Base-by-base conservation (phyloP, 306 rosid genomes). In the Prinsepia uniflora region DNA sequence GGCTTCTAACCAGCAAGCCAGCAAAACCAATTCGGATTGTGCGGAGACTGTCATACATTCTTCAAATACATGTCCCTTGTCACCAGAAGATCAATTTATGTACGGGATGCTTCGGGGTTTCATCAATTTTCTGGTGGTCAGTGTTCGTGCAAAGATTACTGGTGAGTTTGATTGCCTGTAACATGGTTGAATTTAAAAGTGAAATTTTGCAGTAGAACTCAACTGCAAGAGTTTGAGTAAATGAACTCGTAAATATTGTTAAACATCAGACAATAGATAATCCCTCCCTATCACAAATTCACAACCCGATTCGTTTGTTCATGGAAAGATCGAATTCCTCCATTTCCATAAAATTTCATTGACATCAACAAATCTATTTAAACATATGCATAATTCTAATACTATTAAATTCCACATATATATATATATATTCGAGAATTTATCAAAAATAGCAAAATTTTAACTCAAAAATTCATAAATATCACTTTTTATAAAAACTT, bases 1-100 rank as follows among this genome's bases (percentile, higher is more conserved):
- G 92, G 62, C 75, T 90, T 66, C 82, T 93, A 68, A 87, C 45
- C 84, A 76, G 76, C 57, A 87, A 73, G 68, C 88, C 86, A 0
- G 87, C 96, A 74, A 83, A 82, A 64, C 89, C 94, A n/a, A 63
- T 90, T 62, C 83, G 84, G 68, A 64, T 90, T 5, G 94, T 93
- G 98, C 70, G 98, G 96, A 20, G 97, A 93, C 79, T 90, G 98
- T 71, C 97, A 93, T 80, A 15, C 80, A 30, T 93, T 93, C 77
- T 73, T 93, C 56, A 90, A 93, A 78, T 82, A 77, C 84, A 86
- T 80, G 72, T 87, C 98, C n/a, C 30, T 79, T 59, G 82, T 93
- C 65, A 74, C 86, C 5, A 81, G 77, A 79, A 90, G 92, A 77
- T 84, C 84, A 24, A 85, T 90, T 62, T 55, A 81, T 72, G 77